Base-by-base conservation (phyloP, 2,329 filamentous ascomycete species). In the Ophiostoma pallidulum region DNA sequence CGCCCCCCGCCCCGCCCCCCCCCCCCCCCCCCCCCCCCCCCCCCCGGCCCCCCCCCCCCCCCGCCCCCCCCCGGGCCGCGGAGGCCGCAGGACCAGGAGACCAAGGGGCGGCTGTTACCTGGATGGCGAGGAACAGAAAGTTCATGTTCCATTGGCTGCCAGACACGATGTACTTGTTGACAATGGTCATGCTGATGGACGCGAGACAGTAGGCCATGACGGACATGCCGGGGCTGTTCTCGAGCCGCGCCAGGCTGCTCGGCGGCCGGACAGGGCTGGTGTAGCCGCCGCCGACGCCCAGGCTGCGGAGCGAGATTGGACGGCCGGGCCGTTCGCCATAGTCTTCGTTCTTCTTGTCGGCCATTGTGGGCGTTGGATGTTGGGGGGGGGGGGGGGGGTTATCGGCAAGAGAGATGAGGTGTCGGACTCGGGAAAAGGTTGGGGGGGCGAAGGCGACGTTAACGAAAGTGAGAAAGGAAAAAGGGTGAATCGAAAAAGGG, bases 121-220 rank as follows among this genome's bases (percentile, higher is more conserved):
- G 92, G 52, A 97, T 77, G 52, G 80, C 84, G 51, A 98, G 78
- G 59, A 96, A 84, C 69, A 98, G 87, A 68, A 97, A 95, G 69
- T 94, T 95, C 60, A 98, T 70, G 69, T 98, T 98, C 78, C 94
- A 98, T 56, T 84, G 78, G 44, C 77, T 75, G 51, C 92, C 92
- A 8, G 88, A 96, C 40, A 98, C 80, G 53, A 96, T 90, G 66
- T 94, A 98, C 75, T 98, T 98, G 72, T 98, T 98, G 66, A 94
- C 92, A n/a, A 96, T 86, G 8, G 92, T 98, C 92, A 98, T 98
- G 66, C 91, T 78, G 63, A 98, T 98, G n/a, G 90, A 96, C 45
- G 91, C 87, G 60, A 85, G 73, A 67, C 92, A 98, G 73, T 98
- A 98, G 41, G 86, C 80, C 55, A 94, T 63, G 58, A 98, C 86